A percentile compares a stretch with the other conserved stretches of the same genome.
These are phyloP conservation scores for Melanomma pulvis-pyrius DNA, from an alignment of 495 filamentous ascomycete species.

Conservation along the genomic window DNA sequence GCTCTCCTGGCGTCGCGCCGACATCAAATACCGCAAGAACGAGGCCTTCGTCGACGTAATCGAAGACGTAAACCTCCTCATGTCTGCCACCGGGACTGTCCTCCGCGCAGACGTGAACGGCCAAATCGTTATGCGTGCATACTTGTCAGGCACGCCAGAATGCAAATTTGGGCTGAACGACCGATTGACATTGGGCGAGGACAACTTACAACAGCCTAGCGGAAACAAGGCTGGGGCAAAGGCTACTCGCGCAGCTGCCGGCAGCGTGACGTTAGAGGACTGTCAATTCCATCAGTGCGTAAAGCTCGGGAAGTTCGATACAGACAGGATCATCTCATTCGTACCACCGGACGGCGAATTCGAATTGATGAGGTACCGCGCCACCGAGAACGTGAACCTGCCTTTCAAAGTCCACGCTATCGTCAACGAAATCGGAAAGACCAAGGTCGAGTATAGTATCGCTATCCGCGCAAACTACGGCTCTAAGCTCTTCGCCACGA, in stretches of 20 bases:
- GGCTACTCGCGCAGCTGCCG: constrained; percentile 91
- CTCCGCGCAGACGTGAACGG: constrained; percentile 97
- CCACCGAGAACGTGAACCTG: constrained; percentile 99
- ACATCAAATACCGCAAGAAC: constrained; percentile 97
- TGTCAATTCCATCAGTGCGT: constrained; percentile 99
- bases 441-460: constrained; percentile 98
- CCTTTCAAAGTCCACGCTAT: constrained; percentile 99
- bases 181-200: constrained; percentile 84
- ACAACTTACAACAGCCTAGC: constrained; percentile 64
- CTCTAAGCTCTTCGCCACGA: constrained; percentile 94
- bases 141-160: constrained; percentile 93
- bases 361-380: constrained; percentile 98
- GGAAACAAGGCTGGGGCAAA: constrained; percentile 76
- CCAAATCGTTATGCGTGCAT: constrained; percentile 98
- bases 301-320: constrained; percentile 95
- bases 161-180: constrained; percentile 99
- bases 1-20: constrained; percentile 91
- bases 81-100: constrained; percentile 94
- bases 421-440: constrained; percentile 94
- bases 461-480: constrained; percentile 97
- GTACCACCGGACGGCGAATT: constrained; percentile 98
- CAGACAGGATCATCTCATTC: constrained; percentile 96
- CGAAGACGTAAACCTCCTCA: constrained; percentile 97
- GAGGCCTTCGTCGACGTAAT: constrained; percentile 62
- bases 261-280: constrained; percentile 94